Evolutionary conservation across 108 stramenopile genomes (phyloP).

Genomic region (Cyclotella atomus): DNA sequence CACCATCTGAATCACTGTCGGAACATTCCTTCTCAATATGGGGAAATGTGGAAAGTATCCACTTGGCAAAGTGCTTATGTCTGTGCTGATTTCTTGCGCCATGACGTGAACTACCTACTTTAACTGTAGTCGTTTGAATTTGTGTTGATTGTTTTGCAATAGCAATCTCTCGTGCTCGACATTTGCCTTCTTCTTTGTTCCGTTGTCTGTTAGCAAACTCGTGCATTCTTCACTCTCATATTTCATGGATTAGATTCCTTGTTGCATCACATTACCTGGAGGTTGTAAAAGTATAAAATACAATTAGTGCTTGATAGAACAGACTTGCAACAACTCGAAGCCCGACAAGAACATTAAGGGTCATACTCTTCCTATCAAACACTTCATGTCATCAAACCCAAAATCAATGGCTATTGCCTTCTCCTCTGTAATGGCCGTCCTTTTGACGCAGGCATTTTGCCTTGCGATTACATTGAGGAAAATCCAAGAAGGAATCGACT

Average conservation of each 20-base stretch:
- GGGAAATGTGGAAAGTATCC: constrained; percentile 73
- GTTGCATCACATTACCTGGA: no score
- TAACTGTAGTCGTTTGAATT: constrained; percentile 4
- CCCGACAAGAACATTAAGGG: constrained; percentile 6
- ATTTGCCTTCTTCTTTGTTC: constrained; percentile 37
- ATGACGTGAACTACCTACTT: constrained; percentile 60
- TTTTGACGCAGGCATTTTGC: constrained; percentile 32
- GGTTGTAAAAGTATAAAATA: neutral
- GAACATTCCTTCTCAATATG: constrained; percentile 36
- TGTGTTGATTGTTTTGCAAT: constrained; percentile 19
- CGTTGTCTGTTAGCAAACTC: constrained; percentile 1
- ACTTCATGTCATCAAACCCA: constrained; percentile 49
- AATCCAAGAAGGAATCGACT: constrained; percentile 15
- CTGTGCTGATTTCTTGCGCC: constrained; percentile 86
- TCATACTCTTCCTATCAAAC: constrained; percentile 67
- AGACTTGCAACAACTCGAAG: neutral
- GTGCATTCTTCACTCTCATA: neutral
- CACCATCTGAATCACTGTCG: constrained; percentile 3
- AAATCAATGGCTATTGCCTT: constrained; percentile 27
- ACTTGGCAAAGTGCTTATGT: constrained; percentile 77
- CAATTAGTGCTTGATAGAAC: neutral
- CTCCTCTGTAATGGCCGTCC: neutral
- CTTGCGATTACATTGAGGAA: neutral
- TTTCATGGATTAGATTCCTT: no score
- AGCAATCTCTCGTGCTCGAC: constrained; percentile 29